Percentiles rank a stretch among this genome's conserved stretches.
These are phyloP conservation scores for Fusarium robinianum DNA, from an alignment of 2,329 filamentous ascomycete species.

Conservation along the genomic window DNA sequence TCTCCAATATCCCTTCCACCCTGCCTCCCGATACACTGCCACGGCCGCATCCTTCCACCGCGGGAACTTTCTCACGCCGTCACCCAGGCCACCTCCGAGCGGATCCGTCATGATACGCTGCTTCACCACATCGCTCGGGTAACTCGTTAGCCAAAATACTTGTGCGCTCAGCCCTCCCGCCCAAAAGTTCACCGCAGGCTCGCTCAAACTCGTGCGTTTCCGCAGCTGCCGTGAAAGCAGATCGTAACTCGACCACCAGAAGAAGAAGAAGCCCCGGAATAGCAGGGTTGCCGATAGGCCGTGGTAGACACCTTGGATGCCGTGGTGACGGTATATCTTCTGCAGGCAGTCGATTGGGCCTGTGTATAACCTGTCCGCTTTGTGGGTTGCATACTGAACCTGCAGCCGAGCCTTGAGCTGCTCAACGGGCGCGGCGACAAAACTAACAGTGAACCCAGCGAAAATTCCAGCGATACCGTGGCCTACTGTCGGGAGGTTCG, in stretches of 20 bases:
- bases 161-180: conserved; percentile 91
- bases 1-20: conserved; percentile 84
- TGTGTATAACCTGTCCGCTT: conserved; percentile 76
- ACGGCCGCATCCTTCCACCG: conserved; percentile 80
- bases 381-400: conserved; percentile 85
- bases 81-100: conserved; percentile 69
- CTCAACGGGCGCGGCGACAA: conserved; percentile 92
- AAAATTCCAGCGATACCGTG: conserved; percentile 87
- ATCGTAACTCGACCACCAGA: conserved; percentile 98
- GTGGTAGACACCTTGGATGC: conserved; percentile 80
- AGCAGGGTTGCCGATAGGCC: conserved; percentile 83
- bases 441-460: conserved; percentile 87
- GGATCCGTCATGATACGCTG: conserved; percentile 97
- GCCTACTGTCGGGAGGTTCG: conserved; percentile 71
- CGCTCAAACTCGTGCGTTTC: conserved; percentile 69
- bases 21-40: conserved; percentile 75
- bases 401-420: conserved; percentile 94
- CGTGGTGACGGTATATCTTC: conserved; percentile 74
- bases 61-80: conserved; percentile 70
- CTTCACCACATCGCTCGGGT: conserved; percentile 92
- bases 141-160: conserved; percentile 91
- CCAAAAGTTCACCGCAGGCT: conserved; percentile 93
- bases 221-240: conserved; percentile 72
- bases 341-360: conserved; percentile 83
- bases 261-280: conserved; percentile 94